Percentiles rank a stretch among this genome's conserved stretches.
Conservation (phyloP, 2,329 filamentous ascomycete genomes). For the Lasiodiplodia hormozganensis region DNA sequence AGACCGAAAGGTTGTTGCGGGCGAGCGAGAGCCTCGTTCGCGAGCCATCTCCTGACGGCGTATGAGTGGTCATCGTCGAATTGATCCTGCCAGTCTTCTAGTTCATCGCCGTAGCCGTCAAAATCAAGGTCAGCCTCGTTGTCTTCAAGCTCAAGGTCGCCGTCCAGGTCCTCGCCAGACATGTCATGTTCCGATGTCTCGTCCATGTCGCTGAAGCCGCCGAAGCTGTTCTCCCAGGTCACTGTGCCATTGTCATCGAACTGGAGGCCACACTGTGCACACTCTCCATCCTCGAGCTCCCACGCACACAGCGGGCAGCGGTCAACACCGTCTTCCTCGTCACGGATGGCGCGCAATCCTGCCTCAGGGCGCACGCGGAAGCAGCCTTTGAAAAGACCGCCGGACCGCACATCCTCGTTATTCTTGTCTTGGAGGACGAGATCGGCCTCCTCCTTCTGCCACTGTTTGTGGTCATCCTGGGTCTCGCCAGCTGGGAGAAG, state of each 20-base stretch:
- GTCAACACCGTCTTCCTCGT: slow-evolving; percentile 63
- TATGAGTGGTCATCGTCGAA: slow-evolving; percentile 36
- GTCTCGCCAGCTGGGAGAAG: slow-evolving; percentile 69
- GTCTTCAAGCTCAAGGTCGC: slow-evolving; percentile 51
- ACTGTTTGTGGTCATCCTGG: slow-evolving; percentile 64
- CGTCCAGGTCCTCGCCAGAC: slow-evolving; percentile 35
- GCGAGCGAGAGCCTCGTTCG: slow-evolving; percentile 43
- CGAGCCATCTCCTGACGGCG: slow-evolving; percentile 32
- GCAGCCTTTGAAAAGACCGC: slow-evolving; percentile 69
- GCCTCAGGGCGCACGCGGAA: slow-evolving; percentile 50
- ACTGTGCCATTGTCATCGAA: slow-evolving; percentile 56
- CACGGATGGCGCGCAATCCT: slow-evolving; percentile 21
- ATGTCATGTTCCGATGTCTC: slow-evolving; percentile 45
- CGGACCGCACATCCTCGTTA: slow-evolving; percentile 55
- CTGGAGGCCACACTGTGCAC: slow-evolving; percentile 60
- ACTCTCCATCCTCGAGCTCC: slow-evolving; percentile 69
- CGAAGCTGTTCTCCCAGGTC: slow-evolving; percentile 39
- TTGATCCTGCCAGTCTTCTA: slow-evolving; percentile 42
- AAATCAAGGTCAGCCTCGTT: slow-evolving; percentile 35
- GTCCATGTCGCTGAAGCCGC: slow-evolving; percentile 55
- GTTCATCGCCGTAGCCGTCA: slow-evolving; percentile 39
- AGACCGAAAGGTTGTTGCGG: slow-evolving; percentile 38
- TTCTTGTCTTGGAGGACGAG: slow-evolving; percentile 66
- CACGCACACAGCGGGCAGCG: slow-evolving; percentile 68
- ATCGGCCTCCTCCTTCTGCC: slow-evolving; percentile 65